Evolutionary conservation across 139 green algal species (phyloP), one percentile per base, ranked within the genome.

Genomic region (Picocystis salinarum): DNA sequence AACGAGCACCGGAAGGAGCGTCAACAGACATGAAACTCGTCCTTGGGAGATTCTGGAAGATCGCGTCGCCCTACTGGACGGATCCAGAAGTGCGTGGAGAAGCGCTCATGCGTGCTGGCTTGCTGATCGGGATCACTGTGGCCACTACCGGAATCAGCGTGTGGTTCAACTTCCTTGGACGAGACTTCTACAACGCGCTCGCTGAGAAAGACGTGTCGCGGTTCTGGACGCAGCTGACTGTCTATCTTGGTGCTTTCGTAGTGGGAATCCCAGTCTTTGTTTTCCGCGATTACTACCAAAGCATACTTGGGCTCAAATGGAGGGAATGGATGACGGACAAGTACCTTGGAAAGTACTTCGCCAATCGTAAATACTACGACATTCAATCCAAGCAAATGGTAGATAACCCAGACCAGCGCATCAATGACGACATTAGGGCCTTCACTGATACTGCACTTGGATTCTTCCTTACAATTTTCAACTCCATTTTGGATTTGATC

Each of bases 151-250:
- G n/a, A n/a, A 48, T 71, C 33, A 59, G 37, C 56, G 87, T 98
- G 19, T 18, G 72, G 5, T 98, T 98, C 75, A 93, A 79, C 62
- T 98, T 90, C 54, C 65, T 98, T 22, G 83, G 82, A n/a, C 70
- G 87, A 18, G 87, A 98, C 73, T 98, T 96, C 28, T 98, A 92
- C 76, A 98, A 94, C 26, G 82, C 88, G 2, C 47, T 98, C 13
- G 64, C 54, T 9, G 73, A 86, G 25, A 89, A 84, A 55, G 58
- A 92, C 42, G 62, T 59, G 25, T 70, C 65, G 19, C 46, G 31
- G 15, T 95, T 94, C 56, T 48, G 55, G 11, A 46, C 69, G 40
- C 84, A 93, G 68, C 63, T 97, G 28, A 12, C 77, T 39, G 67
- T 71, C 41, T 86, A 72, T 56, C 50, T 84, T 13, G 52, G 26